A percentile compares a stretch with the other conserved stretches of the same genome.
Evolutionary conservation across 176 grass and related monocot species (phyloP).

Genomic region (sorghum (Sorghum bicolor)): Sorghum_bicolor_NCBIv3 NC_012872.2:62594001-62594500

Average conservation of each 20-base stretch:
- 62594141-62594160: not conserved
- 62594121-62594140: not conserved
- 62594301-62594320: not conserved
- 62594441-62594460: not conserved
- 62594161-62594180: not conserved
- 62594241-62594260: too few species aligned
- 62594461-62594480: not conserved
- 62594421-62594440: not conserved
- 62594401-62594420: not conserved
- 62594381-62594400: not conserved
- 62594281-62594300: too few species aligned
- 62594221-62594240: too few species aligned
- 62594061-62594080: not conserved
- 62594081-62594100: not conserved
- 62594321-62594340: not conserved
- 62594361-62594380: not conserved
- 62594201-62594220: too few species aligned
- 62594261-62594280: too few species aligned
- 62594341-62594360: not conserved
- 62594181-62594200: not conserved
- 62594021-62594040: not conserved
- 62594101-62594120: not conserved
- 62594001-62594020: not conserved
- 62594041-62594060: constrained; percentile 27
- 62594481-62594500: not conserved